These are phyloP conservation scores for Thuja plicata DNA, from an alignment of 83 land plant genomes.

Conservation along the genomic window DNA sequence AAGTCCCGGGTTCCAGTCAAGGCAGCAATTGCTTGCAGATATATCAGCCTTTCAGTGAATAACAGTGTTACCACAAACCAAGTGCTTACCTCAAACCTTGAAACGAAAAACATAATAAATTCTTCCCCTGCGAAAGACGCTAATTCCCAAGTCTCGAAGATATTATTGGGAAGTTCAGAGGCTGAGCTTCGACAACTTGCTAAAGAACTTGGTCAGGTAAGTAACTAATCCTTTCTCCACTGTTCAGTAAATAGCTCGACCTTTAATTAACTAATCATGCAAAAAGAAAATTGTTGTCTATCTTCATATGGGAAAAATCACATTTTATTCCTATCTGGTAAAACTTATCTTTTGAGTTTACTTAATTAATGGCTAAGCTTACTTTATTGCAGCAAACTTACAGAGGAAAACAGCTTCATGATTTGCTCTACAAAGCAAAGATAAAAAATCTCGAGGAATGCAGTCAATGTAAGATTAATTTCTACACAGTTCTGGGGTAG, in stretches of 20 bases:
- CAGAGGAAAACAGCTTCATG: slow-evolving; percentile 71
- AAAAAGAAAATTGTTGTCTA: background rate
- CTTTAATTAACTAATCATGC: background rate
- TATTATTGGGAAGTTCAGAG: slow-evolving; percentile 68
- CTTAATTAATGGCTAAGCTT: background rate
- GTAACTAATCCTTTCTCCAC: background rate
- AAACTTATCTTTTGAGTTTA: background rate
- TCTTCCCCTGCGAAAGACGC: background rate
- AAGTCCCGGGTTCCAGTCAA: background rate
- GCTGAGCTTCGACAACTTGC: slow-evolving; percentile 62
- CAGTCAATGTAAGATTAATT: slow-evolving; percentile 36
- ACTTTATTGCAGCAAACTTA: slow-evolving; percentile 44
- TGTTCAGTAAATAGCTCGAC: background rate
- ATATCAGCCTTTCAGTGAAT: background rate
- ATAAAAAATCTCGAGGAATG: slow-evolving; percentile 50
- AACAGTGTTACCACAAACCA: background rate
- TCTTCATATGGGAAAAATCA: background rate
- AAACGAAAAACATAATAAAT: background rate
- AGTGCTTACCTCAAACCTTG: background rate
- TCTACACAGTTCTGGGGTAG: too few relatives aligned
- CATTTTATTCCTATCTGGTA: background rate
- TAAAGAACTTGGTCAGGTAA: slow-evolving; percentile 57
- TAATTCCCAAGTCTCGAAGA: slow-evolving; percentile 13
- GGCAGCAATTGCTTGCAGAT: background rate
- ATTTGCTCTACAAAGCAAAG: slow-evolving; percentile 63